These are phyloP conservation scores for Aaosphaeria pasadenensis DNA, from an alignment of 2,329 filamentous ascomycete species.

Conservation along the genomic window DNA sequence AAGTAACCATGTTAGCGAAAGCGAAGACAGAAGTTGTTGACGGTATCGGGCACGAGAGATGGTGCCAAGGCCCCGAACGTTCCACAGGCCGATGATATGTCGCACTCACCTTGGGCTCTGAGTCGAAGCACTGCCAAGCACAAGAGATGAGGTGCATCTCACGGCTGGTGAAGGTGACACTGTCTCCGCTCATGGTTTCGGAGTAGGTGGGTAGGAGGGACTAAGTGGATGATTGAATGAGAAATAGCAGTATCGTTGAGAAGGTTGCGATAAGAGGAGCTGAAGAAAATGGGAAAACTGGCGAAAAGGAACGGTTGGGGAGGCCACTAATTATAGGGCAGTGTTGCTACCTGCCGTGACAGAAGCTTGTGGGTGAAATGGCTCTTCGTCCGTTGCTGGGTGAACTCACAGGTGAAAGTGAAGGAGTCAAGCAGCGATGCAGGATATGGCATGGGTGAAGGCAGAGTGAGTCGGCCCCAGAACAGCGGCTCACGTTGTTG, in stretches of 20 bases:
- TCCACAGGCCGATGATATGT: not conserved
- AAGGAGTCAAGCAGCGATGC: no score
- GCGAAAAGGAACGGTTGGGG: not conserved
- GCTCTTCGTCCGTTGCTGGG: no score
- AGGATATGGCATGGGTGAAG: no score
- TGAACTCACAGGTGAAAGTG: no score
- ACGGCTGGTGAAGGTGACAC: conserved; percentile 14
- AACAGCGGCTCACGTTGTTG: no score
- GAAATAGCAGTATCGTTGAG: not conserved
- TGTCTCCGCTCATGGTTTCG: not conserved
- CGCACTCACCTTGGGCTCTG: conserved; percentile 26
- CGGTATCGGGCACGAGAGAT: not conserved
- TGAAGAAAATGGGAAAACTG: not conserved
- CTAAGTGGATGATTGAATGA: not conserved
- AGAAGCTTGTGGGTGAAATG: no score
- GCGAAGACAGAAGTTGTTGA: conserved; percentile 1
- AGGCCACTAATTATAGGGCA: not conserved
- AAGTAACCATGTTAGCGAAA: conserved; percentile 8
- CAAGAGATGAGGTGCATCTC: conserved; percentile 27
- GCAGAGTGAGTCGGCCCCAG: no score
- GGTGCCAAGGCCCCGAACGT: not conserved
- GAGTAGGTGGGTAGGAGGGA: not conserved
- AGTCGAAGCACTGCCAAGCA: conserved; percentile 35
- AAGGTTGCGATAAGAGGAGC: not conserved
- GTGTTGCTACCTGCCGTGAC: not conserved